A percentile compares a stretch with the other conserved stretches of the same genome.
These are phyloP conservation scores for Acacia concinna DNA, from an alignment of 331 rosid genomes.

Conservation along the genomic window DNA sequence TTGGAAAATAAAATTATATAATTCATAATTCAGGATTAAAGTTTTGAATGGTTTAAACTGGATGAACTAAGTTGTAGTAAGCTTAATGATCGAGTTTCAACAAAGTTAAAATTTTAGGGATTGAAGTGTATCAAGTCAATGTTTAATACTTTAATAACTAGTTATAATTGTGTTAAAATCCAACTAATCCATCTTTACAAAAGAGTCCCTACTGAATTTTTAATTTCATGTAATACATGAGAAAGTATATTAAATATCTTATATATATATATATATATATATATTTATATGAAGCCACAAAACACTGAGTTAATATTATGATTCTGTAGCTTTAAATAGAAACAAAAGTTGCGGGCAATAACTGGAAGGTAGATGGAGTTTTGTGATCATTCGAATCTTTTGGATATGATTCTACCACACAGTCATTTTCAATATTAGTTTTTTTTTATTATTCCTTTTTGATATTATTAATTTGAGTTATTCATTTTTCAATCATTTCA, in stretches of 20 bases:
- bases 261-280: too few species aligned
- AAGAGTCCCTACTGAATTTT: too few species aligned
- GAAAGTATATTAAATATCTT: neutral
- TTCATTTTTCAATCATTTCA: neutral
- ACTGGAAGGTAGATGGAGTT: neutral
- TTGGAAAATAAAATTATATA: too few species aligned
- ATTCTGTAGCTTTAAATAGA: constrained; percentile 15
- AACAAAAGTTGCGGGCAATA: neutral
- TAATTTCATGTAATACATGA: neutral
- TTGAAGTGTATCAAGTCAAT: too few species aligned
- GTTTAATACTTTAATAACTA: too few species aligned
- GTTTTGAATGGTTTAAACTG: too few species aligned
- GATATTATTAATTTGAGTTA: neutral
- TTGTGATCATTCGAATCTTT: constrained; percentile 4
- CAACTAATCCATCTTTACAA: too few species aligned
- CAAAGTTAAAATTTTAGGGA: too few species aligned
- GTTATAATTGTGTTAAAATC: too few species aligned
- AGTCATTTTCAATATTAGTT: neutral
- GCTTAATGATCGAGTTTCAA: too few species aligned
- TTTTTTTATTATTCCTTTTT: neutral
- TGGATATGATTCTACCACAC: constrained; percentile 15
- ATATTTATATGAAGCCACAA: constrained; percentile 21
- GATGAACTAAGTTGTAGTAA: too few species aligned
- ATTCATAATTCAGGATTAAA: too few species aligned
- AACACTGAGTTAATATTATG: constrained; percentile 24